Evolutionary conservation across 306 rosid genomes (phyloP), one percentile per base, ranked within the genome.

Genomic region (Ammopiptanthus mongolicus): DNA sequence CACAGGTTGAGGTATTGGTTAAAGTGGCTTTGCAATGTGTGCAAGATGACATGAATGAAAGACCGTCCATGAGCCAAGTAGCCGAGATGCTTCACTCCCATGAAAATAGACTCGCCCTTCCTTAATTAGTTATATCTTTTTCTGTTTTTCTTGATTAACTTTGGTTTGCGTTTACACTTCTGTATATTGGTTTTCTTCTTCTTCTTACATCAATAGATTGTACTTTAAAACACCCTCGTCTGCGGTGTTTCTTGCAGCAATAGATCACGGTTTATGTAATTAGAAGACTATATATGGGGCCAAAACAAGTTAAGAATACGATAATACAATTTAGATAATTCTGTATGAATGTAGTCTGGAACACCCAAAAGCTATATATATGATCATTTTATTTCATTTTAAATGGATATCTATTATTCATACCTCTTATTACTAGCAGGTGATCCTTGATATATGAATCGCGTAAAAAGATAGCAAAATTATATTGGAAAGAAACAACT

Each of bases 21-120:
- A 62, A 17, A 17, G 83, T 90, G 21, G 91, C 89, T 78, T 28
- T 90, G 64, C 81, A 68, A 15, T 90, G 96, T 47, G 89, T 82
- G 13, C 56, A 81, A 60, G 92, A 88, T 80, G 84, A 90, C 48
- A 90, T 58, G 83, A 78, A 80, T 25, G 66, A 79, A 57, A 86
- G 96, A 74, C 92, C 96, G 0, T 67, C 87, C 5, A 86, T 88
- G 96, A 84, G 89, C 22, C 89, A 86, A 55, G 89, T 88, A 0
- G 86, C 63, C 28, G 84, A 86, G 75, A 85, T 80, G 87, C 91
- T 87, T 71, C 46, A 34, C 39, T 51, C 78, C 31, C 71, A 42
- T 50, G 17, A 63, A 65, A 52, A 55, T 36, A 12, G 47, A 60
- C 14, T 23, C 51, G 10, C 4, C 8, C 63, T 64, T 73, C 69